phyloP scores from a whole-genome alignment of 768 basidiomycete species.

The Russula compacta region DNA sequence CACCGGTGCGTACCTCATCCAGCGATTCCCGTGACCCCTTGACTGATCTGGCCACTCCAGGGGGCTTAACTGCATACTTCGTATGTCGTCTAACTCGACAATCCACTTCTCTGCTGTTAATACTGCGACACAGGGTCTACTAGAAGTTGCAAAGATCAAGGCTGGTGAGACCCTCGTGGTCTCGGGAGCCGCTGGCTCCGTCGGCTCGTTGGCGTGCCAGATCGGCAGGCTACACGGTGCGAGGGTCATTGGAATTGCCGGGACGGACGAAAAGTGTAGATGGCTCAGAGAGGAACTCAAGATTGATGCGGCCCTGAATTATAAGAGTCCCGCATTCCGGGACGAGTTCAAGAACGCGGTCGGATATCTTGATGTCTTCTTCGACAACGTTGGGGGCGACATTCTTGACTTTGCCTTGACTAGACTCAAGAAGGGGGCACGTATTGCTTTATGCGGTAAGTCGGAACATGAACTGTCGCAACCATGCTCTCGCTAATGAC shows the following conservation, averaged over 20 bases:
- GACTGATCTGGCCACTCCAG: slow-evolving; percentile 29
- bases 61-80: slow-evolving; percentile 77
- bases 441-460: slow-evolving; percentile 76
- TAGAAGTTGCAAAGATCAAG: slow-evolving; percentile 73
- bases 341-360: slow-evolving; percentile 60
- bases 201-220: slow-evolving; percentile 78
- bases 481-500: not conserved
- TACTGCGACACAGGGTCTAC: slow-evolving; percentile 50
- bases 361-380: slow-evolving; percentile 76
- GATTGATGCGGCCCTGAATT: slow-evolving; percentile 76
- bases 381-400: slow-evolving; percentile 78
- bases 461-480: not conserved
- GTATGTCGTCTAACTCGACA: slow-evolving; percentile 33
- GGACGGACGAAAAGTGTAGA: slow-evolving; percentile 70
- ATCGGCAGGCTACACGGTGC: slow-evolving; percentile 72
- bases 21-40: not conserved
- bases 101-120: not conserved
- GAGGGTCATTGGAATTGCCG: slow-evolving; percentile 83
- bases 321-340: slow-evolving; percentile 68
- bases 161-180: slow-evolving; percentile 78
- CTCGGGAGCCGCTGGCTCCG: slow-evolving; percentile 87
- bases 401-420: slow-evolving; percentile 73
- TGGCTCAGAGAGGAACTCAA: slow-evolving; percentile 84
- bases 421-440: slow-evolving; percentile 65
- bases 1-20: slow-evolving; percentile 41